Conservation (phyloP, 352 stramenopile species). For the Aphanomyces invadans region DNA sequence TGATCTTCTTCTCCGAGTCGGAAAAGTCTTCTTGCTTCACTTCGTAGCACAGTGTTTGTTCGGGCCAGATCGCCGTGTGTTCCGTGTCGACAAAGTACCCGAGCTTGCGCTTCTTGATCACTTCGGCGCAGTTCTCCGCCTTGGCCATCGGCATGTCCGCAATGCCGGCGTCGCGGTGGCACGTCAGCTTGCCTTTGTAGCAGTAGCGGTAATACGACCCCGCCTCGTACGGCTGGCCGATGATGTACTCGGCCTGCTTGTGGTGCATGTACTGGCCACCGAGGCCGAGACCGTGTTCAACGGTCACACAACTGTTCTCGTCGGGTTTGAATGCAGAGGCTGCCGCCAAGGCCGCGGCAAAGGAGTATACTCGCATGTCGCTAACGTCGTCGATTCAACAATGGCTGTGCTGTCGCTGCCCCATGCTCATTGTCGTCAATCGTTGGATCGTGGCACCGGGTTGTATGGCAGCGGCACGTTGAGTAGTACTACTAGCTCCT, state of each 20-base stretch:
- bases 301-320: slow-evolving; percentile 1
- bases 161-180: slow-evolving; percentile 55
- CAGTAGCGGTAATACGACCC: slow-evolving; percentile 52
- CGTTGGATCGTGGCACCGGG: no score
- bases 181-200: slow-evolving; percentile 35
- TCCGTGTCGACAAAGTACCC: slow-evolving; percentile 42
- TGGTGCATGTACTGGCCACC: slow-evolving; percentile 11
- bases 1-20: slow-evolving; percentile 37
- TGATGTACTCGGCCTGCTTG: slow-evolving; percentile 40
- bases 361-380: background rate
- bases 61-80: slow-evolving; percentile 58
- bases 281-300: background rate
- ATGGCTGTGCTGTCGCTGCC: background rate
- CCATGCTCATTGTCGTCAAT: background rate
- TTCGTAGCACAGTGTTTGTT: slow-evolving; percentile 60
- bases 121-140: slow-evolving; percentile 34
- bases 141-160: slow-evolving; percentile 45
- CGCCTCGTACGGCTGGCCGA: slow-evolving; percentile 35
- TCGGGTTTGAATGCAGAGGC: background rate
- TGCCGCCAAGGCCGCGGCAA: background rate
- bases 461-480: no score
- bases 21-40: slow-evolving; percentile 44
- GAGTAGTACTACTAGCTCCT: no score
- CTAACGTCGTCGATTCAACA: background rate
- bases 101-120: slow-evolving; percentile 31